Conservation (phyloP, 768 basidiomycete genomes). For the Lanmaoa pseudosensibilis region DNA sequence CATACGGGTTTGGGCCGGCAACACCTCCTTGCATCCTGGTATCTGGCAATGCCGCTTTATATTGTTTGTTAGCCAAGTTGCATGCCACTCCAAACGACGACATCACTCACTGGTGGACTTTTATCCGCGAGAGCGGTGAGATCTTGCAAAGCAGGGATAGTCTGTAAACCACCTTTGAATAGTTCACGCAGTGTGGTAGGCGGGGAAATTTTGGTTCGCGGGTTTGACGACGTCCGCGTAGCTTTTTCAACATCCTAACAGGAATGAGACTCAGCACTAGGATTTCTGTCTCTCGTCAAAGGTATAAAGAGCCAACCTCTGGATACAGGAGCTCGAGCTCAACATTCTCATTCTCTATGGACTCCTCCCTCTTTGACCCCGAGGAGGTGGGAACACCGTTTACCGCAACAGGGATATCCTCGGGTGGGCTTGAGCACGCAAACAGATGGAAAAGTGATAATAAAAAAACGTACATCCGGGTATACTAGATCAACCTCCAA, state of each 20-base stretch:
- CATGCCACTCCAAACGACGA: neutral
- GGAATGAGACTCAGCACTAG: neutral
- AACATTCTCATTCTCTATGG: neutral
- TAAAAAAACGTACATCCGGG: constrained; percentile 23
- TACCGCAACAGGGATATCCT: constrained; percentile 3
- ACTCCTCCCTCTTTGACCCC: neutral
- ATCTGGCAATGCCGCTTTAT: constrained; percentile 19
- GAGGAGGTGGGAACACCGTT: neutral
- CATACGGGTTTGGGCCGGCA: constrained; percentile 5
- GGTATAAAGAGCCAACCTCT: constrained; percentile 1
- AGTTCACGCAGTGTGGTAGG: neutral
- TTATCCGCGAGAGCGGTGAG: neutral
- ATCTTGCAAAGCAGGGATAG: constrained; percentile 4
- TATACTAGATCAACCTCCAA: constrained; percentile 21
- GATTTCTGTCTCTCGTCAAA: neutral
- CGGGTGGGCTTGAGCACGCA: neutral
- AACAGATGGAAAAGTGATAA: neutral
- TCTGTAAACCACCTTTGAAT: neutral
- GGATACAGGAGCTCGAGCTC: constrained; percentile 22
- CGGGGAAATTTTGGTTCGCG: neutral
- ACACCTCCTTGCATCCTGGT: constrained; percentile 13
- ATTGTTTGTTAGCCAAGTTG: neutral
- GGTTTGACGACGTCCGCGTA: neutral
- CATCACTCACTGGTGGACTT: constrained; percentile 5
- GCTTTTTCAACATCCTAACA: constrained; percentile 9